Base-by-base conservation (phyloP, 202 grass and related monocot genomes). In the Brachypodium distachyon region DNA sequence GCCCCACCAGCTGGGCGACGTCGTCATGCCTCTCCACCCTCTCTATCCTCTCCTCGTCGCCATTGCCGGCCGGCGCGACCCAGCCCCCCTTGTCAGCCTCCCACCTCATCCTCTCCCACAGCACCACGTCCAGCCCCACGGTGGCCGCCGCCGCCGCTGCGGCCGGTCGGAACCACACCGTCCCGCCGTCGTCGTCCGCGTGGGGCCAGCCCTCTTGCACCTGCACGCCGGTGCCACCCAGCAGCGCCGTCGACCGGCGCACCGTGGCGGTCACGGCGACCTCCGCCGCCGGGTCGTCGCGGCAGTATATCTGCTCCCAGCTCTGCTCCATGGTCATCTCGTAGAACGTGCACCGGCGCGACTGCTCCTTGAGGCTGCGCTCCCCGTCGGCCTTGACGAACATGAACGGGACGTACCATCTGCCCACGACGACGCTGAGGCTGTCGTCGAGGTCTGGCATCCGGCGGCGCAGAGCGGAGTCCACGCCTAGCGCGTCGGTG, bases 61-160 rank as follows among this genome's bases (percentile, higher is more conserved):
- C 58, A 17, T 73, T 56, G 12, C 2, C 41, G 2, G 12, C 12
- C 12, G 26, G 27, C 27, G 12, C 31, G 3, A 49, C 26, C 67
- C 80, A 74, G 9, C 71, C 80, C 48, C 31, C 81, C 43, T 32
- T 76, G 1, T 38, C 82, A 9, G 72, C 6, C 72, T 90, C 80
- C 84, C 70, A 87, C 4, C 0, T 84, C 41, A 90, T 83, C 53
- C 46, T 81, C 40, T 87, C 83, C 86, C 90, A 92, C 31, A 83
- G 10, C 33, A 73, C 75, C 57, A 25, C 40, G 44, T 80, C 78
- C 71, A 61, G 59, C 8, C 32, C 32, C 32, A 61, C 32, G 55
- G 55, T 32, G 87, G 36, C 17, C 4, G 12, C 32, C 0, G 2
- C 23, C 6, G 5, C 64, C 44, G 10, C 9, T 5, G 29, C 49